Base-by-base conservation (phyloP, 495 filamentous ascomycete genomes). In the Gamarada debralockiae region DNA sequence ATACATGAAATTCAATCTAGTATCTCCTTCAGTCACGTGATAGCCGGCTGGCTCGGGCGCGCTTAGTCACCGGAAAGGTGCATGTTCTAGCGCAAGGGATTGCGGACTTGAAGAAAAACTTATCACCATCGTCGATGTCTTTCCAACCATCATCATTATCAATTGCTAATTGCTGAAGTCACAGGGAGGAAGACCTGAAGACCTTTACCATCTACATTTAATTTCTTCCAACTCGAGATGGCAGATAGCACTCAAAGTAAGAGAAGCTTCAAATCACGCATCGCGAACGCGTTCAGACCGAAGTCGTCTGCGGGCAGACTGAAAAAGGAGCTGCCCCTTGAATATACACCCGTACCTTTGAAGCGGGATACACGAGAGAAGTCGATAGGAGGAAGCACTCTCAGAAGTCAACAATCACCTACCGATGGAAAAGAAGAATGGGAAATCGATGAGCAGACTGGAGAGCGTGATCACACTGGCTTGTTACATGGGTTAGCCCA, bases 401-500 rank as follows among this genome's bases (percentile, higher is more conserved):
- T 39, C 36, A 18, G 36, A 5, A 14, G 17, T 14, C 17, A 39
- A 39, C 5, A 18, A 3, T 3, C 36, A 3, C 13, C 36, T 13
- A 39, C 13, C 6, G 36, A 14, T 18, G 5, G 36, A 3, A 15
- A 14, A 7, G 6, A 14, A 39, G 36, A 39, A 39, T 14, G 17
- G 17, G n/a, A 15, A n/a, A 18, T 33, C 15, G 73, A 79, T 48
- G 65, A 64, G 1, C 74, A 79, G 52, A 63, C 75, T n/a, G 76
- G 76, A 6, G 76, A 79, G 51, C 59, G 60, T 45, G 75, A 79
- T 55, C 72, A 75, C 42, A 78, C 76, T 0, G 65, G 68, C 10
- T 69, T 77, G 15, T 63, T 79, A 23, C 76, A 79, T 51, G 52
- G 72, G 7, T 60, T 79, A 15, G 71, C 70, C 21, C 53, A 73